Conservation (phyloP, 108 stramenopile genomes). For the Fistulifera pelliculosa region DNA sequence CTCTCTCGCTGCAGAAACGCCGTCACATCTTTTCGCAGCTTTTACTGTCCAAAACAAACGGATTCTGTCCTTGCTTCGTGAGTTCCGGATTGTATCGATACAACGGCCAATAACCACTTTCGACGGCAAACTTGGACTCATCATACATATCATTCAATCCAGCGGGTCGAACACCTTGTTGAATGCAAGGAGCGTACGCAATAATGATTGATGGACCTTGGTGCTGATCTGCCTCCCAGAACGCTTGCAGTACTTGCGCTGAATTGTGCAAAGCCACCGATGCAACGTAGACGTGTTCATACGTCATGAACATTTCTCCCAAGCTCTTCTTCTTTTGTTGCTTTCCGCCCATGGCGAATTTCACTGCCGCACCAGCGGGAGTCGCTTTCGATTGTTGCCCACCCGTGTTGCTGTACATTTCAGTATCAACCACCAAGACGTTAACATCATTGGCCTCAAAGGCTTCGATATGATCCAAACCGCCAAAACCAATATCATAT, state of each 20-base stretch:
- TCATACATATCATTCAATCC: constrained; percentile 57
- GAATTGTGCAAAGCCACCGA: constrained; percentile 45
- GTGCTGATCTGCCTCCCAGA: constrained; percentile 50
- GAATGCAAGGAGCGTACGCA: constrained; percentile 51
- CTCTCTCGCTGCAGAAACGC: constrained; percentile 45
- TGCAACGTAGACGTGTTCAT: constrained; percentile 62
- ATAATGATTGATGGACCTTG: constrained; percentile 49
- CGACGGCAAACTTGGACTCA: constrained; percentile 38
- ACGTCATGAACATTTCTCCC: constrained; percentile 60
- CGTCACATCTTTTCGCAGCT: constrained; percentile 44
- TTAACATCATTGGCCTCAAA: constrained; percentile 59
- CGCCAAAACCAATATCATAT: constrained; percentile 58
- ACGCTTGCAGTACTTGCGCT: constrained; percentile 46
- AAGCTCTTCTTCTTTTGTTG: constrained; percentile 49
- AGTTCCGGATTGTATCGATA: constrained; percentile 47
- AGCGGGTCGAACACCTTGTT: constrained; percentile 42
- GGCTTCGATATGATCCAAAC: constrained; percentile 56
- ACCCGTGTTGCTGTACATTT: constrained; percentile 56
- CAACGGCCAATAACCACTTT: constrained; percentile 48
- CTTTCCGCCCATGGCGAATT: constrained; percentile 49
- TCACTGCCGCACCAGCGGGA: constrained; percentile 44
- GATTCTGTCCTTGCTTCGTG: constrained; percentile 32
- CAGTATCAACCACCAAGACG: constrained; percentile 52
- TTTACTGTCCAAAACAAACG: constrained; percentile 57
- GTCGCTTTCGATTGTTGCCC: constrained; percentile 48